Evolutionary conservation across 139 green algal genomes (phyloP).

Genomic region (Monoraphidium neglectum): DNA sequence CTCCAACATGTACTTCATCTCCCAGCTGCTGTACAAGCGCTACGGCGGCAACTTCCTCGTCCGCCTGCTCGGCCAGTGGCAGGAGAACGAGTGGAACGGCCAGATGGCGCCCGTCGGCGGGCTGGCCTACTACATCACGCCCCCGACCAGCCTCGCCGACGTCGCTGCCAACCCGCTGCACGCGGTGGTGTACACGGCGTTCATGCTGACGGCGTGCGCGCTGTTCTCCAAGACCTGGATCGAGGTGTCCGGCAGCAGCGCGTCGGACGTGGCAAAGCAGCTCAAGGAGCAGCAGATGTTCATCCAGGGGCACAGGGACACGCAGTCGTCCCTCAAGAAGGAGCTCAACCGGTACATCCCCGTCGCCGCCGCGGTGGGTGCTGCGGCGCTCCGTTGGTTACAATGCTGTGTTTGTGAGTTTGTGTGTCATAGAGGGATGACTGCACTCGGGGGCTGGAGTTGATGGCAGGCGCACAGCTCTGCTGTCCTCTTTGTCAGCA

Average conservation of each 20-base stretch:
- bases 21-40: conserved; percentile 98
- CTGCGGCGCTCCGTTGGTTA: no score
- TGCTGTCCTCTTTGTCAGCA: no score
- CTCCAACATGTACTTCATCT: conserved; percentile 99
- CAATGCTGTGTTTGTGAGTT: no score
- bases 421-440: no score
- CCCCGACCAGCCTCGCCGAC: conserved; percentile 82
- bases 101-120: conserved; percentile 92
- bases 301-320: conserved; percentile 91
- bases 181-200: conserved; percentile 96
- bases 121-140: conserved; percentile 99
- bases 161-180: conserved; percentile 95
- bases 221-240: conserved; percentile 99
- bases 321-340: conserved; percentile 85
- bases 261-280: conserved; percentile 96
- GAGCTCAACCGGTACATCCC: conserved; percentile 94
- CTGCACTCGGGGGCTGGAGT: no score
- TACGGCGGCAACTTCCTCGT: conserved; percentile 96
- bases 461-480: no score
- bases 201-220: conserved; percentile 98
- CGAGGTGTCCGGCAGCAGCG: conserved; percentile 95
- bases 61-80: conserved; percentile 64
- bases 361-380: conserved; percentile 78
- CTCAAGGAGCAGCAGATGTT: conserved; percentile 98
- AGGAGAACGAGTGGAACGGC: conserved; percentile 70